Conservation (phyloP, 768 basidiomycete genomes). For the Suillus subalutaceus region DNA sequence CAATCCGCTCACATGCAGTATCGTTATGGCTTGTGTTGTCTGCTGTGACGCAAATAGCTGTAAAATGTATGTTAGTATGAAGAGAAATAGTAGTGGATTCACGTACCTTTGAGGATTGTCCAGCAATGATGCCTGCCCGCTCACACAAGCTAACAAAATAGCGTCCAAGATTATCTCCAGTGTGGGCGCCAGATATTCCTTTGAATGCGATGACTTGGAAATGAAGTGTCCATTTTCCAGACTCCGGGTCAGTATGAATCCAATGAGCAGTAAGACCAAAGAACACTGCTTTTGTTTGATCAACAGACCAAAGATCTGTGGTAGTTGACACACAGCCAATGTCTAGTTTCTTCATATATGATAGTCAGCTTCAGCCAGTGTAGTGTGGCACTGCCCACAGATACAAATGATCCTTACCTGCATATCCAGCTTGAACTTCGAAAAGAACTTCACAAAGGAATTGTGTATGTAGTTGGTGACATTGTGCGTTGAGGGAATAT, state of each 20-base stretch:
- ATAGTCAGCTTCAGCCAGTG: too few relatives aligned
- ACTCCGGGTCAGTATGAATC: slow-evolving; percentile 27
- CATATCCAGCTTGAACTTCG: too few relatives aligned
- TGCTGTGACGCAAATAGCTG: slow-evolving; percentile 24
- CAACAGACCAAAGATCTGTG: slow-evolving; percentile 21
- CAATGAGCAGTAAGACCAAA: slow-evolving; percentile 23
- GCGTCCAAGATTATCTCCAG: slow-evolving; percentile 29
- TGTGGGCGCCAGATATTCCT: slow-evolving; percentile 25
- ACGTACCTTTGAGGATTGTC: slow-evolving; percentile 26
- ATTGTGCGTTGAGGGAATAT: too few relatives aligned
- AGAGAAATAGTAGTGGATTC: background rate
- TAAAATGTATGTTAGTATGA: slow-evolving; percentile 7
- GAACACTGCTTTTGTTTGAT: slow-evolving; percentile 24
- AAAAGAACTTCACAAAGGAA: too few relatives aligned
- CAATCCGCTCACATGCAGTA: slow-evolving; percentile 19
- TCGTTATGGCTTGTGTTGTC: slow-evolving; percentile 31
- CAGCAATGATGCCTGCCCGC: slow-evolving; percentile 27
- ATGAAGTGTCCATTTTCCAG: slow-evolving; percentile 12
- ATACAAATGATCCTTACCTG: too few relatives aligned
- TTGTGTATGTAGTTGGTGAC: too few relatives aligned
- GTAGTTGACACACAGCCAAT: slow-evolving; percentile 17
- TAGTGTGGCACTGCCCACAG: too few relatives aligned
- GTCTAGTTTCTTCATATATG: too few relatives aligned
- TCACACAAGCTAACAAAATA: slow-evolving; percentile 29
- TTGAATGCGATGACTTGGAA: slow-evolving; percentile 27